Conservation (phyloP, 2,329 filamentous ascomycete species). For the Talaromyces amestolkiae region DNA sequence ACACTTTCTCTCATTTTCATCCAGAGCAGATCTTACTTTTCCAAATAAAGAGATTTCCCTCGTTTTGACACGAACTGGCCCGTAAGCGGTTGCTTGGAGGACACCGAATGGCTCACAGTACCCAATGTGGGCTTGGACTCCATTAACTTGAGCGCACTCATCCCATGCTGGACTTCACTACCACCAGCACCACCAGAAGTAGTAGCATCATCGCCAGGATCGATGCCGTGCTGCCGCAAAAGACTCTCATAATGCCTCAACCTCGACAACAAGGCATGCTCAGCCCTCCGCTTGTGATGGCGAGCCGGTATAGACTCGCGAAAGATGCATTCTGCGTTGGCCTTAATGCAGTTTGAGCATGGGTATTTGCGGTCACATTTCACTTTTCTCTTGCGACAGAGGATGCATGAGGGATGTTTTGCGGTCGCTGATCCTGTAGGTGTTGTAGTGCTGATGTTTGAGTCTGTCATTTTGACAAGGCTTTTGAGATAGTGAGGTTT, state of each 20-base stretch:
- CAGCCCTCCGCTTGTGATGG: slow-evolving; percentile 15
- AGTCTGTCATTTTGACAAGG: not conserved
- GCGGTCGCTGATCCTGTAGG: not conserved
- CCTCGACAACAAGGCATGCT: slow-evolving; percentile 11
- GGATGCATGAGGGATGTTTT: slow-evolving; percentile 35
- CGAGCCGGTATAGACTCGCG: slow-evolving; percentile 34
- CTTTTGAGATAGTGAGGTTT: not conserved
- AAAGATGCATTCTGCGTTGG: slow-evolving; percentile 59
- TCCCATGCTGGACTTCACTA: slow-evolving; percentile 4
- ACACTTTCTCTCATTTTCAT: not conserved
- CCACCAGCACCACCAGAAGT: not conserved
- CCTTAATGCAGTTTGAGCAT: slow-evolving; percentile 49
- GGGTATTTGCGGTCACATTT: slow-evolving; percentile 50
- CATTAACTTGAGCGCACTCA: not conserved
- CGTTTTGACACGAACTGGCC: slow-evolving; percentile 17
- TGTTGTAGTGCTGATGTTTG: not conserved
- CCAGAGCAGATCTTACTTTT: slow-evolving; percentile 6
- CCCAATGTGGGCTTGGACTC: not conserved
- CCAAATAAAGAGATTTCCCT: slow-evolving; percentile 16
- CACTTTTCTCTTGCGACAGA: slow-evolving; percentile 47
- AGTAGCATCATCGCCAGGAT: slow-evolving; percentile 6
- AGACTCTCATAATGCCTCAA: slow-evolving; percentile 16
- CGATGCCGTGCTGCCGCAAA: slow-evolving; percentile 13
- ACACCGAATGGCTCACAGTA: not conserved
- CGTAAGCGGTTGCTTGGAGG: not conserved